A percentile compares a stretch with the other conserved stretches of the same genome.
Evolutionary conservation across 2,329 filamentous ascomycete genomes (phyloP).

Genomic region (Penicillium sp.): DNA sequence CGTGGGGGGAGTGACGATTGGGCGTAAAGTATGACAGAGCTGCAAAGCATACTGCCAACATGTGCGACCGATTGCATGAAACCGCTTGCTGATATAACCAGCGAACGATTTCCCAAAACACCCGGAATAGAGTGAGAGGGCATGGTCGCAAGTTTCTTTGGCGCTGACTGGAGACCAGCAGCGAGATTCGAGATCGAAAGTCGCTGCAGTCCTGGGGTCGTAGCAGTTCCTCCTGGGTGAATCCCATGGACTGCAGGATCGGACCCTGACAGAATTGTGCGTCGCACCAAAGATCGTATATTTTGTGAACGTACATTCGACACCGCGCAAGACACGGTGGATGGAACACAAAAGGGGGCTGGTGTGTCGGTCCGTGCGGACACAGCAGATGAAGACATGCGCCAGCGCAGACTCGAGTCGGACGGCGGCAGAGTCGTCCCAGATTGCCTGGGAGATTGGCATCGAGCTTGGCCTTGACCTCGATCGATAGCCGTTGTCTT

Average conservation of each 20-base stretch:
- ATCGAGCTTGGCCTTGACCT: neutral
- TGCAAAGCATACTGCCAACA: slow-evolving; percentile 8
- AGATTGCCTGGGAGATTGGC: neutral
- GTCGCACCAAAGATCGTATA: neutral
- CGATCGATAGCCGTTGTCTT: neutral
- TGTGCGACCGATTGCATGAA: neutral
- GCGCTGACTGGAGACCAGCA: neutral
- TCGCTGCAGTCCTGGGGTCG: neutral
- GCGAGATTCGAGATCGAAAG: neutral
- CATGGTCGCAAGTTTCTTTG: neutral
- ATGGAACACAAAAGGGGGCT: neutral
- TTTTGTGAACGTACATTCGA: neutral
- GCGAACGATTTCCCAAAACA: neutral
- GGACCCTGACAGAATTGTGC: neutral
- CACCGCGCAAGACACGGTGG: neutral
- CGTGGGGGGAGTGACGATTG: neutral
- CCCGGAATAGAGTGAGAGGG: neutral
- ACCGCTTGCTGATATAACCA: neutral
- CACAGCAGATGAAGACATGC: neutral
- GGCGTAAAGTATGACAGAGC: slow-evolving; percentile 7
- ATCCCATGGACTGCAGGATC: neutral
- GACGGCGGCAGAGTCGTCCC: neutral
- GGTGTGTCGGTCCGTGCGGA: neutral
- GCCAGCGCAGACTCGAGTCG: slow-evolving; percentile 11
- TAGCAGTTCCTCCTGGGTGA: neutral